Base-by-base conservation (phyloP, 345 rosid genomes). In the Brassica rapa region DNA sequence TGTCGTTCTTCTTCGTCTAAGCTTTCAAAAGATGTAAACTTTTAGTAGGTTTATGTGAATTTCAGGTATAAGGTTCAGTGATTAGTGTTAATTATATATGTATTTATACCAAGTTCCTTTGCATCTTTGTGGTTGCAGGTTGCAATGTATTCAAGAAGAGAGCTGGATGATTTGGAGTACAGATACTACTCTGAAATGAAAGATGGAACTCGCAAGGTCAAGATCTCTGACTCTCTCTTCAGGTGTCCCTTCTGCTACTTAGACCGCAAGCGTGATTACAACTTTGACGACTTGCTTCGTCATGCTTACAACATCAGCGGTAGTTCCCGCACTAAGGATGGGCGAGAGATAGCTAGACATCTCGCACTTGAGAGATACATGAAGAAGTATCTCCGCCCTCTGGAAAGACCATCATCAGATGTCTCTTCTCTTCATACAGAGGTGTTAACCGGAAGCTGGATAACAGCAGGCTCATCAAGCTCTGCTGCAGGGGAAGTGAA, bases 161-260 rank as follows among this genome's bases (percentile, higher is more conserved):
- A 81, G 76, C 5, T 88, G 19, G 74, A 79, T 12, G 89, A 86
- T 12, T 75, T 84, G 82, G 86, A 87, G 66, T 68, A 84, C 55
- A 70, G 66, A 21, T 85, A 79, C 82, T 88, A 88, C 77, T 29
- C 70, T 10, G 86, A 88, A 0, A 14, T 90, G 85, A 82, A 81
- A 69, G 76, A 65, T 39, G 88, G 86, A 6, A 43, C 3, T 6
- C 27, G 79, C 53, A 60, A 73, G 78, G 70, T 90, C 12, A 77
- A 59, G 37, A 27, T 76, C 16, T 83, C 89, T 3, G 80, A 76
- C 21, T 71, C 87, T 57, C 25, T 73, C 8, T 88, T 74, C 72
- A 82, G 65, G 56, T 90, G 95, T 68, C 91, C 92, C 19, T 87
- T 71, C 68, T 90, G 95, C 67, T 69, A 57, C 55, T 60, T 79